phyloP scores from a whole-genome alignment of 2,329 filamentous ascomycete genomes.

The Fusarium chaquense region DNA sequence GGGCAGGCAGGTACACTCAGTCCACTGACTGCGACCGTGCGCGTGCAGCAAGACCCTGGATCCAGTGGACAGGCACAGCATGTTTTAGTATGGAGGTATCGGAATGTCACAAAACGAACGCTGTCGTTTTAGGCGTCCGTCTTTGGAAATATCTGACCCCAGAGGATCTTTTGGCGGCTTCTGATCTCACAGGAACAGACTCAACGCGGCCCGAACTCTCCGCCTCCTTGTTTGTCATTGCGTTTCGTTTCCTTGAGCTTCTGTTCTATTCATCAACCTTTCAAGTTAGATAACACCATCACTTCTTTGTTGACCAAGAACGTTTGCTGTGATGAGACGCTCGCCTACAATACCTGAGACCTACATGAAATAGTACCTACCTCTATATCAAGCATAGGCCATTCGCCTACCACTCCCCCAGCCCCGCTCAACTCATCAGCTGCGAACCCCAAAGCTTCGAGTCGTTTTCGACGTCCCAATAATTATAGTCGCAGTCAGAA shows the following conservation, averaged over 20 bases:
- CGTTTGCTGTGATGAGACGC: not conserved
- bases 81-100: not conserved
- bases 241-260: slow-evolving; percentile 5
- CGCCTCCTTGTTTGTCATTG: slow-evolving; percentile 18
- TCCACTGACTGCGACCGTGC: not conserved
- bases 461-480: slow-evolving; percentile 44
- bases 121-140: slow-evolving; percentile 27
- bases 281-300: slow-evolving; percentile 3
- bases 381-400: slow-evolving; percentile 7
- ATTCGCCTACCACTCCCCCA: slow-evolving; percentile 21
- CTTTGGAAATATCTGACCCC: slow-evolving; percentile 23
- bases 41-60: slow-evolving; percentile 35
- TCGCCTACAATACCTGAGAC: slow-evolving; percentile 4
- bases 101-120: slow-evolving; percentile 18
- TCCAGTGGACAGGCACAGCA: slow-evolving; percentile 21
- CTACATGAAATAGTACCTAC: slow-evolving; percentile 1
- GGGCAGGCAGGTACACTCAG: slow-evolving; percentile 18
- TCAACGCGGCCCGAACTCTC: slow-evolving; percentile 27
- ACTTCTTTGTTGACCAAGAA: slow-evolving; percentile 10
- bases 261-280: slow-evolving; percentile 20
- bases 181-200: slow-evolving; percentile 15
- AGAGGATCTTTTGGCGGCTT: slow-evolving; percentile 29
- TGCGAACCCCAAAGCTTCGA: slow-evolving; percentile 31
- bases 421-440: slow-evolving; percentile 39
- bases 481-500: slow-evolving; percentile 33